phyloP scores from a whole-genome alignment of 257 asterid genomes.

The Hygrophila difformis region DNA sequence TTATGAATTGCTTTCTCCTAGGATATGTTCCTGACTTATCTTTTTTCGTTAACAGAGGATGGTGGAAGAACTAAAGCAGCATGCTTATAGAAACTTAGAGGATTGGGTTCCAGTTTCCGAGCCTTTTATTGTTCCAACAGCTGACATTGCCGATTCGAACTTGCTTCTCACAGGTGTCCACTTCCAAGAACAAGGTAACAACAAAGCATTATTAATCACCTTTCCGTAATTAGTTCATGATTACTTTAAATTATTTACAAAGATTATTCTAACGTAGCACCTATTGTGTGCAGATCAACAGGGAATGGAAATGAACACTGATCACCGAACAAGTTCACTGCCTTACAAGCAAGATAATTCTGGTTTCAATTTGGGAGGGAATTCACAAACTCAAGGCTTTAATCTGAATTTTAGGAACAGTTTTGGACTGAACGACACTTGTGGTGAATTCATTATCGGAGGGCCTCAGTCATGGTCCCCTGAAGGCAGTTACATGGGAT shows the following conservation, averaged over 20 bases:
- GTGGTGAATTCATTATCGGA: slow-evolving; percentile 27
- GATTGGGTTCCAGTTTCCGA: slow-evolving; percentile 38
- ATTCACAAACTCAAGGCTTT: slow-evolving; percentile 34
- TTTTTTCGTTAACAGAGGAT: slow-evolving; percentile 32
- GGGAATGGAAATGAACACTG: slow-evolving; percentile 27
- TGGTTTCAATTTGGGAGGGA: slow-evolving; percentile 32
- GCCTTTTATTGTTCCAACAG: slow-evolving; percentile 20
- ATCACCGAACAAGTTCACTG: slow-evolving; percentile 24
- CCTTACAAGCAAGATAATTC: slow-evolving; percentile 23
- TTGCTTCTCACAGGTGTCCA: slow-evolving; percentile 23
- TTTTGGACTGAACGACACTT: slow-evolving; percentile 29
- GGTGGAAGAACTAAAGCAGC: slow-evolving; percentile 46
- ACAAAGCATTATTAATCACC: too few species aligned
- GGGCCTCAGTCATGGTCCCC: slow-evolving; percentile 23
- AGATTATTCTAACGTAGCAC: slow-evolving; percentile 1
- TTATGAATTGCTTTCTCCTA: neutral
- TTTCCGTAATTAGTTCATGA: too few species aligned
- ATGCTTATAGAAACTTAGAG: slow-evolving; percentile 34
- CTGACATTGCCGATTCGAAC: slow-evolving; percentile 24
- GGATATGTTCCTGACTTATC: too few species aligned
- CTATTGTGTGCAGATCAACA: slow-evolving; percentile 26
- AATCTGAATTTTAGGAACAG: slow-evolving; percentile 26
- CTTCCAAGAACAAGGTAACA: slow-evolving; percentile 52
- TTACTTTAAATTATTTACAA: too few species aligned
- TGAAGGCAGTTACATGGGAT: slow-evolving; percentile 18